phyloP scores from a whole-genome alignment of 177 flowering plant species.

The Vitis hybrid region DNA sequence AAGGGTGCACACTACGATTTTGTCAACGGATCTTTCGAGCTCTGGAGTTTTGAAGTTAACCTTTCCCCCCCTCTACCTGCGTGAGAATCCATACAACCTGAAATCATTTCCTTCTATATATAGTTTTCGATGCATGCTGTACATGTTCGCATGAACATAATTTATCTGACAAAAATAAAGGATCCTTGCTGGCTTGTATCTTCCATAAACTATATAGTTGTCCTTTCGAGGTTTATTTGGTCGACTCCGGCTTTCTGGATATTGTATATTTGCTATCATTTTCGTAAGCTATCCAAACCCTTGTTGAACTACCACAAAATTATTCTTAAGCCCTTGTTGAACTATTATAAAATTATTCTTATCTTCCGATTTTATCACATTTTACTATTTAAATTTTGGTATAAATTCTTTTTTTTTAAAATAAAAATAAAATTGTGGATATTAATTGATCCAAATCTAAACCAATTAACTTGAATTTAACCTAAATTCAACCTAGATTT shows the following conservation, averaged over 20 bases:
- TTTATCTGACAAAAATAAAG: not conserved
- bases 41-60: constrained; percentile 43
- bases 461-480: too few relatives aligned
- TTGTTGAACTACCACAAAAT: not conserved
- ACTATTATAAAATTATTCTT: too few relatives aligned
- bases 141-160: not conserved
- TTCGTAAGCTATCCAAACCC: too few relatives aligned
- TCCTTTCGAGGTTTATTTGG: not conserved
- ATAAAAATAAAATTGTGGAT: not conserved
- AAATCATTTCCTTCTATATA: not conserved
- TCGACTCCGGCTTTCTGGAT: not conserved
- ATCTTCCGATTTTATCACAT: not conserved
- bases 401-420: too few relatives aligned
- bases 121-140: not conserved
- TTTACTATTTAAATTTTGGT: too few relatives aligned
- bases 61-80: constrained; percentile 20
- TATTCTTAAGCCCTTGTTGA: not conserved
- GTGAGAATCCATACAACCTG: not conserved
- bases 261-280: too few relatives aligned
- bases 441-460: too few relatives aligned
- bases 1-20: constrained; percentile 61
- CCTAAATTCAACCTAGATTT: too few relatives aligned
- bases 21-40: constrained; percentile 46
- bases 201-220: not conserved
- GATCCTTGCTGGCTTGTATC: not conserved